These are phyloP conservation scores for Annulohypoxylon nitens DNA, from an alignment of 495 filamentous ascomycete species.

Conservation along the genomic window DNA sequence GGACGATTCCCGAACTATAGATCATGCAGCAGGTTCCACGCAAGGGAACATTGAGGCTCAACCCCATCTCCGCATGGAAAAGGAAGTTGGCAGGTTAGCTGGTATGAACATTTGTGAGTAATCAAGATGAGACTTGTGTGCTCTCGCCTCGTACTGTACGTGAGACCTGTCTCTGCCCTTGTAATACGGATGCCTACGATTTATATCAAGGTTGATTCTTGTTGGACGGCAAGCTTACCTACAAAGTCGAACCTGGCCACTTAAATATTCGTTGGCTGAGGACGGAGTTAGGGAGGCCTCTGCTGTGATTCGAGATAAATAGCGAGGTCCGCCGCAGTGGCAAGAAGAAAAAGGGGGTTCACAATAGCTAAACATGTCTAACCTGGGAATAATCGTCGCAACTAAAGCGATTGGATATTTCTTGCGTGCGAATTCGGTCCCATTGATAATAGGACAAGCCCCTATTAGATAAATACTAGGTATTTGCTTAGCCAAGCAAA, in stretches of 20 bases:
- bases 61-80: conserved; percentile 31
- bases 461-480: conserved; percentile 1
- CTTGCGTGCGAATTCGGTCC: conserved; percentile 5
- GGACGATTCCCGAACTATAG: conserved; percentile 33
- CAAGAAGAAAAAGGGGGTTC: neutral
- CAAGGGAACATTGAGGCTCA: conserved; percentile 46
- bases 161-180: conserved; percentile 4
- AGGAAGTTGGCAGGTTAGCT: conserved; percentile 19
- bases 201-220: conserved; percentile 6
- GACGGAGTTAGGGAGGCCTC: neutral
- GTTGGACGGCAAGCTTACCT: conserved; percentile 12
- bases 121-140: conserved; percentile 21
- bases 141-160: conserved; percentile 4
- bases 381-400: neutral
- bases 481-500: conserved; percentile 18
- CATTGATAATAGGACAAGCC: neutral
- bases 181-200: neutral
- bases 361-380: conserved; percentile 1
- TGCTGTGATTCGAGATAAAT: neutral
- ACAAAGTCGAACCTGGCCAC: neutral
- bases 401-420: neutral
- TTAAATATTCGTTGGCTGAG: neutral
- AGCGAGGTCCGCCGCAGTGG: neutral
- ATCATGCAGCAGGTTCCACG: conserved; percentile 38
- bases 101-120: conserved; percentile 5